These are phyloP conservation scores for Zasmidium angulare DNA, from an alignment of 2,329 filamentous ascomycete species.

Conservation along the genomic window DNA sequence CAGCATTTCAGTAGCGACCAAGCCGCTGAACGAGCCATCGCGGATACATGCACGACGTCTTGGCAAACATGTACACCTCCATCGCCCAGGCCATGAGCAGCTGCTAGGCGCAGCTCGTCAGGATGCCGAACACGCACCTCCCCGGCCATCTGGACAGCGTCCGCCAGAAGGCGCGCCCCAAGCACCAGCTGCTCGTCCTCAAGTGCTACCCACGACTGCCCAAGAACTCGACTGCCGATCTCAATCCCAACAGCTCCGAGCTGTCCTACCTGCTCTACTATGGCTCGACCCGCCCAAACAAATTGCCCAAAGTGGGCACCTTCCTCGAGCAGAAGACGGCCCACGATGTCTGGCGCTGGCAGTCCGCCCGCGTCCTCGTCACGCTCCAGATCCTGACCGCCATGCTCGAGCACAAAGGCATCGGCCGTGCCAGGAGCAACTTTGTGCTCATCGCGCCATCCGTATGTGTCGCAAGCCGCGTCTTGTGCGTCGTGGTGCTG, in stretches of 20 bases:
- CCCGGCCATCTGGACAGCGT: conserved; percentile 28
- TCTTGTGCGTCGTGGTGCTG: background rate
- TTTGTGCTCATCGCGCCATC: conserved; percentile 77
- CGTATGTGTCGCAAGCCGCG: conserved; percentile 3
- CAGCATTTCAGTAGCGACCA: background rate
- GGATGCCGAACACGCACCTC: conserved; percentile 29
- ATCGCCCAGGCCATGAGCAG: background rate
- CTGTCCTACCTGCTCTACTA: conserved; percentile 97
- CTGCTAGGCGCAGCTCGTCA: conserved; percentile 8
- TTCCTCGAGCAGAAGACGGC: conserved; percentile 94
- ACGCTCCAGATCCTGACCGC: conserved; percentile 89
- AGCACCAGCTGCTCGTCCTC: conserved; percentile 92
- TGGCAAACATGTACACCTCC: background rate
- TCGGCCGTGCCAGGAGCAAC: conserved; percentile 70
- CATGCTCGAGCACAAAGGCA: conserved; percentile 73
- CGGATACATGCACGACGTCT: background rate
- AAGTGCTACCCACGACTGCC: conserved; percentile 95
- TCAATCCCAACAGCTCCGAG: conserved; percentile 95
- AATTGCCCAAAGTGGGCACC: conserved; percentile 91
- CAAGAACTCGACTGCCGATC: conserved; percentile 79
- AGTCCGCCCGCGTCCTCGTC: conserved; percentile 84
- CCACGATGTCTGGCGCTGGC: conserved; percentile 83
- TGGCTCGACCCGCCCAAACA: conserved; percentile 87
- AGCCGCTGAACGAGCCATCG: background rate
- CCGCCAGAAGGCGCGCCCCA: conserved; percentile 70